A percentile compares a stretch with the other conserved stretches of the same genome.
These are phyloP conservation scores for Rhodotorula sp. DNA, from an alignment of 1,284 basidiomycete genomes.

Conservation along the genomic window DNA sequence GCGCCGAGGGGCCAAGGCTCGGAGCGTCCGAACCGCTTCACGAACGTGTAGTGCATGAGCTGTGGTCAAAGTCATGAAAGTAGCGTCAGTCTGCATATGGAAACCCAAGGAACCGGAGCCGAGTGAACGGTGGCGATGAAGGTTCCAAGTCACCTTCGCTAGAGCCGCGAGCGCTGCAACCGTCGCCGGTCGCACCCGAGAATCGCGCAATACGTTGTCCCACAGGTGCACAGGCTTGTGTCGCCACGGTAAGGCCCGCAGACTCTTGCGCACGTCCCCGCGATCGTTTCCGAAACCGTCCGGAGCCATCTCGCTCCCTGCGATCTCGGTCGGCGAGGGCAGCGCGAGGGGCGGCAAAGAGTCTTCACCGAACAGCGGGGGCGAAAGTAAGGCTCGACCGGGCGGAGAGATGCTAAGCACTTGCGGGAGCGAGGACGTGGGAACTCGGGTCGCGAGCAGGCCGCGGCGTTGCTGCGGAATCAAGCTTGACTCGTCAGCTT, in stretches of 20 bases:
- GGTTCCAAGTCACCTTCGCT: too few species aligned
- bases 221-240: background rate
- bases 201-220: background rate
- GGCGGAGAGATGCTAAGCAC: background rate
- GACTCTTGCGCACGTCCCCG: background rate
- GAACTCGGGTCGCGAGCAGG: too few species aligned
- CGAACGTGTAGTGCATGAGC: too few species aligned
- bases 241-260: background rate
- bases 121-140: too few species aligned
- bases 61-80: too few species aligned
- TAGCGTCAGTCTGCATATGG: too few species aligned
- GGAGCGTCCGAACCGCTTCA: too few species aligned
- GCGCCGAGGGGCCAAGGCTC: background rate
- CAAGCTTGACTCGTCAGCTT: too few species aligned
- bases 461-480: too few species aligned
- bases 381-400: background rate
- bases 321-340: background rate
- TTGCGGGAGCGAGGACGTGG: background rate
- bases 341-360: background rate
- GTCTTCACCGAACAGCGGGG: background rate
- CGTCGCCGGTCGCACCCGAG: background rate
- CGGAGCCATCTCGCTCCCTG: background rate
- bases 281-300: background rate
- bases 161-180: background rate
- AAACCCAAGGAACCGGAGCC: too few species aligned